Evolutionary conservation across 2,329 filamentous ascomycete genomes (phyloP).

Genomic region (Curvularia lunata): DNA sequence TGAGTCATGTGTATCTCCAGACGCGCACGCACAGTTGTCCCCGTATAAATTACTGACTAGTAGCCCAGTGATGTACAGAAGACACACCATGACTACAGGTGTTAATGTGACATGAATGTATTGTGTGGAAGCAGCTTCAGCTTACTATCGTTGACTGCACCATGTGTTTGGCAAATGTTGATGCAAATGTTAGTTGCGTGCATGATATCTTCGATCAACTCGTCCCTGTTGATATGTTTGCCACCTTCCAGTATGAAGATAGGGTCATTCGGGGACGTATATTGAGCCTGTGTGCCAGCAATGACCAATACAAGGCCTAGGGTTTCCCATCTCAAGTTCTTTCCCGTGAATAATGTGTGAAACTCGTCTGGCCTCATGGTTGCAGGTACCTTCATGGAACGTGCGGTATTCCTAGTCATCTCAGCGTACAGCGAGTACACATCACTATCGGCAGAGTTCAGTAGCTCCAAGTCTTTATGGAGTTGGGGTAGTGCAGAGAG

Average conservation of each 20-base stretch:
- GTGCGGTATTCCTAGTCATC: constrained; percentile 42
- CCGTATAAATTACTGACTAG: constrained; percentile 45
- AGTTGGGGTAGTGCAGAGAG: constrained; percentile 42
- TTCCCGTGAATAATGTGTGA: constrained; percentile 43
- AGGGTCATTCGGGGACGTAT: constrained; percentile 38
- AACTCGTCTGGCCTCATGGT: constrained; percentile 42
- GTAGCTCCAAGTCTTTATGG: constrained; percentile 37
- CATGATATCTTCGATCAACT: constrained; percentile 44
- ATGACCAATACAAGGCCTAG: constrained; percentile 40
- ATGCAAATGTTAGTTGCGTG: constrained; percentile 47
- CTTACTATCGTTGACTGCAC: constrained; percentile 42
- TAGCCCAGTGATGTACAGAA: constrained; percentile 41
- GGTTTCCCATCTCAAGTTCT: constrained; percentile 45
- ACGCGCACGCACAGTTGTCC: constrained; percentile 40
- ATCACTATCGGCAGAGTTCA: constrained; percentile 27
- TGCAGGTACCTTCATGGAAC: constrained; percentile 40
- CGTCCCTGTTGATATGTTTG: constrained; percentile 38
- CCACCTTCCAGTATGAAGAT: constrained; percentile 42
- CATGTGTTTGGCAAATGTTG: constrained; percentile 44
- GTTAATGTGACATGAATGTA: not conserved
- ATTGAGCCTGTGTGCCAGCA: constrained; percentile 40
- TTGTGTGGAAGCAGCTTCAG: not conserved
- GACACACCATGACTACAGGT: constrained; percentile 40
- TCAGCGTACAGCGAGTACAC: constrained; percentile 34
- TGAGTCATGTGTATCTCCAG: not conserved